Evolutionary conservation across 805 yeast species (phyloP), one percentile per base, ranked within the genome.

Genomic region (Ogataea pignaliae): DNA sequence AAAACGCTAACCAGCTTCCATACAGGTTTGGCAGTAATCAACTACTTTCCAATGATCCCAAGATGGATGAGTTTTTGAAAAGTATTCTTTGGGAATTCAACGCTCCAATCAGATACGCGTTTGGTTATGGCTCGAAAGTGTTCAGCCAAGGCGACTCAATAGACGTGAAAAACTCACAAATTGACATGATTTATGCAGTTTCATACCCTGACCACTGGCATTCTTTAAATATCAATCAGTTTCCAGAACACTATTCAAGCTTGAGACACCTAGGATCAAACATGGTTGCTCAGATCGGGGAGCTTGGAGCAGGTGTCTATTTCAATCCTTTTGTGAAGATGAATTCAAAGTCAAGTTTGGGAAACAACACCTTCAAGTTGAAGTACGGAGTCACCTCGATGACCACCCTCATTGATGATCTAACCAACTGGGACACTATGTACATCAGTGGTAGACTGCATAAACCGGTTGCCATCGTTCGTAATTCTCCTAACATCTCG

Each of bases 61-160:
- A 65, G 13, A 53, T 72, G 49, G 70, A 76, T 32, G 61, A 60
- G 10, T 69, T 73, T 9, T 65, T 88, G 28, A 60, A 71, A 14
- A 60, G 70, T 2, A 72, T 85, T 2, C 55, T 83, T 33, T 64
- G 76, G 64, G 67, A 71, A 37, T 87, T 87, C 63, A 68, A 78
- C 35, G 84, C 91, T 1, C 90, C 93, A 1, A 76, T 88, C 12
- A 69, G 79, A 42, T 85, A 78, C 55, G 83, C 96, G 1, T 86
- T 91, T 65, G 99, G 97, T 0, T 91, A 91, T 63, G 99, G 99
- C 2, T 85, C 95, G 8, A 96, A 96, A 4, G 96, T 93, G 1
- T 86, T 93, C 56, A 73, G 79, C 32, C 99, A 91, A 61, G 83
- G 81, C 4, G 44, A 58, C 3, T 52, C 60, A 10, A 59, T 62